phyloP scores from a whole-genome alignment of 495 filamentous ascomycete species.

The Podospora sp. region DNA sequence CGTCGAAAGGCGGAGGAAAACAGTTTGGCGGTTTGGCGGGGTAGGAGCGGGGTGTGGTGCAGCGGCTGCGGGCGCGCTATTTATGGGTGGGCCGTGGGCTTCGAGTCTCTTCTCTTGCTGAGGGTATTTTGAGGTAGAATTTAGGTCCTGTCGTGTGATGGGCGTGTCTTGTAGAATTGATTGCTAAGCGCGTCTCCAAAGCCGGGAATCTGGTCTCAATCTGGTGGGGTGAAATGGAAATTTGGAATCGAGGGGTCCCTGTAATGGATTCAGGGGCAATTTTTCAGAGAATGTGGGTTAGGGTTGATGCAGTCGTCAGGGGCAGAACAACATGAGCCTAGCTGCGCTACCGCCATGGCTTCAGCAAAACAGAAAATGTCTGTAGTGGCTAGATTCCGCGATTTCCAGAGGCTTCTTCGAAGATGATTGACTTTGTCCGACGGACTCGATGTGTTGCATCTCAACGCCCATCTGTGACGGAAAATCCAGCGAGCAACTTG shows the following conservation, averaged over 20 bases:
- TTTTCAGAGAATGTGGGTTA: slow-evolving; percentile 3
- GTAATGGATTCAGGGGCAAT: background rate
- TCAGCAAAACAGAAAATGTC: background rate
- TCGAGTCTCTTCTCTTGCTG: background rate
- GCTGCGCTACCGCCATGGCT: background rate
- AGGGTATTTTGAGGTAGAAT: background rate
- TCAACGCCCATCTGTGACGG: no score
- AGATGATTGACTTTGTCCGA: no score
- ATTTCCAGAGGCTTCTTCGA: no score
- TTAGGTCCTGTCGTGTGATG: background rate
- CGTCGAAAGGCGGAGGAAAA: slow-evolving; percentile 75
- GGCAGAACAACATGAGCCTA: background rate
- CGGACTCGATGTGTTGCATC: no score
- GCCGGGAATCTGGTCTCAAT: background rate
- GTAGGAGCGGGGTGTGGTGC: slow-evolving; percentile 6
- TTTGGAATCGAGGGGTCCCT: slow-evolving; percentile 15
- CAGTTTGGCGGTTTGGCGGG: slow-evolving; percentile 65
- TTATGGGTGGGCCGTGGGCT: background rate
- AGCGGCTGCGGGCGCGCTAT: background rate
- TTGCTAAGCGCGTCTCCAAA: slow-evolving; percentile 11
- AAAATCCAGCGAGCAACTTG: no score
- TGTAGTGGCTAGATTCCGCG: no score
- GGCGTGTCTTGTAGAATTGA: slow-evolving; percentile 1
- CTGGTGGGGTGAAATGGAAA: slow-evolving; percentile 7
- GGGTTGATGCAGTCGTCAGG: background rate